phyloP scores from a whole-genome alignment of 345 rosid genomes.

The Luvunga scandens region DNA sequence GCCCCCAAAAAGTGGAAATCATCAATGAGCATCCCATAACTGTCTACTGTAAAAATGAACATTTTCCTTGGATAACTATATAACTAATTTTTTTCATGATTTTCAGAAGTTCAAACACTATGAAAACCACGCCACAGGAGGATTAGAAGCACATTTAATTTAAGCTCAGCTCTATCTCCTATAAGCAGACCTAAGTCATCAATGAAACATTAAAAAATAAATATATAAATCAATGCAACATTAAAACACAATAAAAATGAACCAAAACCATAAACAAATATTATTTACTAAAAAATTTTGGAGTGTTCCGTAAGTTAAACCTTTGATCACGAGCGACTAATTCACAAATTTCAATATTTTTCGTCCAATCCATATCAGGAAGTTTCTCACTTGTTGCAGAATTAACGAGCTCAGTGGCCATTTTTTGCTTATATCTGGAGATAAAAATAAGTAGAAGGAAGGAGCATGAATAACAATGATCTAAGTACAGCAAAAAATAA shows the following conservation, averaged over 20 bases:
- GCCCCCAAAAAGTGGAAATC: background rate
- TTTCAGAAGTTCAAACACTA: background rate
- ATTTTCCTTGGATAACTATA: background rate
- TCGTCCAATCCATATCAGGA: constrained; percentile 82
- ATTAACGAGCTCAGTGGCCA: constrained; percentile 90
- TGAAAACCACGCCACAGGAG: background rate
- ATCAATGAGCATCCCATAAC: background rate
- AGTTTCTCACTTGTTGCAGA: constrained; percentile 88
- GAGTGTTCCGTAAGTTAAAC: constrained; percentile 29
- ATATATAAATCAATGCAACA: background rate
- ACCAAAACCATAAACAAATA: background rate
- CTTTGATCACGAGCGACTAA: constrained; percentile 68
- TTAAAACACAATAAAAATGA: background rate
- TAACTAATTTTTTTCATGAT: background rate
- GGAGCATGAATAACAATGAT: background rate
- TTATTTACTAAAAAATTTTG: background rate
- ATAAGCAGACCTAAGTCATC: background rate
- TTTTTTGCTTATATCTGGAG: constrained; percentile 24
- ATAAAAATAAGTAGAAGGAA: background rate
- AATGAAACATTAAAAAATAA: background rate
- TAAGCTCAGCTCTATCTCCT: background rate
- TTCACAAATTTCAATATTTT: constrained; percentile 92
- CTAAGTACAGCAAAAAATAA: background rate
- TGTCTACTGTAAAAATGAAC: background rate
- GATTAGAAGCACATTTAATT: background rate